Conservation (phyloP, 2,329 filamentous ascomycete species). For the Exophiala mesophila region DNA sequence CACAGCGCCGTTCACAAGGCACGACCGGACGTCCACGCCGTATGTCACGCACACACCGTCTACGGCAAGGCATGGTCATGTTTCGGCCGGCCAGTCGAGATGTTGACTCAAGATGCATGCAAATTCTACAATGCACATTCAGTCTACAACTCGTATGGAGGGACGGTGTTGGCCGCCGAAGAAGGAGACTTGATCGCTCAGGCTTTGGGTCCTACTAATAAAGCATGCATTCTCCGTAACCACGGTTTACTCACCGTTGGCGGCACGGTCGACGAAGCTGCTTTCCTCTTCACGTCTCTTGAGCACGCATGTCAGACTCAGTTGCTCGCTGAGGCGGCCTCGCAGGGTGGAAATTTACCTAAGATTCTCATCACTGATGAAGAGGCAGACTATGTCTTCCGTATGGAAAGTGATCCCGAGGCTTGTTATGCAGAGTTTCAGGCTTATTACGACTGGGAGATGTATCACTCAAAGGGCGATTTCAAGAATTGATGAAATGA, state of each 20-base stretch:
- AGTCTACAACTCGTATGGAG: constrained; percentile 62
- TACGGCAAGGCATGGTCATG: constrained; percentile 64
- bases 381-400: constrained; percentile 27
- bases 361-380: constrained; percentile 52
- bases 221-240: constrained; percentile 63
- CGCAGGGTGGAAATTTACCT: constrained; percentile 41
- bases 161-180: constrained; percentile 57
- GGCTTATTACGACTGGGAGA: constrained; percentile 29
- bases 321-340: constrained; percentile 62
- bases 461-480: constrained; percentile 25
- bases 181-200: constrained; percentile 62
- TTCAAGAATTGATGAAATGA: constrained; percentile 29
- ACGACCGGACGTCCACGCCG: constrained; percentile 59
- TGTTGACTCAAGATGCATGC: constrained; percentile 51
- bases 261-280: constrained; percentile 67
- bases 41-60: constrained; percentile 64
- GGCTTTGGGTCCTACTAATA: constrained; percentile 55
- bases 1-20: constrained; percentile 65
- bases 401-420: constrained; percentile 28
- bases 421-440: constrained; percentile 29
- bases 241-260: constrained; percentile 70
- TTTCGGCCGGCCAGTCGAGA: constrained; percentile 62
- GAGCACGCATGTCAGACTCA: constrained; percentile 67
- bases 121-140: constrained; percentile 51
- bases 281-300: constrained; percentile 63